Evolutionary conservation across 148 eudicot genomes (phyloP).

Genomic region (Heliosperma pusillum): DNA sequence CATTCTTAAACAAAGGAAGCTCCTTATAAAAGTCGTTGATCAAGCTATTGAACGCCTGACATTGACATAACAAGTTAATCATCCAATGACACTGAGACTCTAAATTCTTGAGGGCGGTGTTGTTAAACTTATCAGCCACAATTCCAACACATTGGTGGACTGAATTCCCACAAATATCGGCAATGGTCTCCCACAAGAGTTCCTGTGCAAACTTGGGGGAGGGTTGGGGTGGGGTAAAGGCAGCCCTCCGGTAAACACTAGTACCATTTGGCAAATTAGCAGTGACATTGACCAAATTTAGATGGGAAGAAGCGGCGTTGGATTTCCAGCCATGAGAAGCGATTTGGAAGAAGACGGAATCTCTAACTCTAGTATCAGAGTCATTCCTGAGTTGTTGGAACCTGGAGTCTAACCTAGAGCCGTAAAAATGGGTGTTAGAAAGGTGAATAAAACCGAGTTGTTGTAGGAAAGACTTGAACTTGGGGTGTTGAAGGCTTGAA

Average conservation of each 20-base stretch:
- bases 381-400: constrained; percentile 58
- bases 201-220: constrained; percentile 75
- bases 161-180: constrained; percentile 58
- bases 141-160: constrained; percentile 79
- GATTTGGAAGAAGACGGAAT: constrained; percentile 85
- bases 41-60: constrained; percentile 61
- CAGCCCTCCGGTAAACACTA: constrained; percentile 67
- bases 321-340: constrained; percentile 77
- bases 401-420: constrained; percentile 66
- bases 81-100: constrained; percentile 85
- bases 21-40: constrained; percentile 77
- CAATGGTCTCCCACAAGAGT: constrained; percentile 64
- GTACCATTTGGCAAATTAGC: constrained; percentile 87
- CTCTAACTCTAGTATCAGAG: constrained; percentile 59
- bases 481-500: constrained; percentile 73
- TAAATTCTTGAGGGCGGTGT: constrained; percentile 63
- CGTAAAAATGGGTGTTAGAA: constrained; percentile 47
- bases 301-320: constrained; percentile 30
- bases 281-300: constrained; percentile 60
- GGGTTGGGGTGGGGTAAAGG: constrained; percentile 54
- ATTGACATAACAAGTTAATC: constrained; percentile 85
- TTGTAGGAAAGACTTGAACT: constrained; percentile 68
- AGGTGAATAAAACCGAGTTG: constrained; percentile 66
- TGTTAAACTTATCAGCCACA: constrained; percentile 78
- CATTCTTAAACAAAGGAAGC: constrained; percentile 70